phyloP scores from a whole-genome alignment of 1,284 basidiomycete species.

The Sparassis latifolia region DNA sequence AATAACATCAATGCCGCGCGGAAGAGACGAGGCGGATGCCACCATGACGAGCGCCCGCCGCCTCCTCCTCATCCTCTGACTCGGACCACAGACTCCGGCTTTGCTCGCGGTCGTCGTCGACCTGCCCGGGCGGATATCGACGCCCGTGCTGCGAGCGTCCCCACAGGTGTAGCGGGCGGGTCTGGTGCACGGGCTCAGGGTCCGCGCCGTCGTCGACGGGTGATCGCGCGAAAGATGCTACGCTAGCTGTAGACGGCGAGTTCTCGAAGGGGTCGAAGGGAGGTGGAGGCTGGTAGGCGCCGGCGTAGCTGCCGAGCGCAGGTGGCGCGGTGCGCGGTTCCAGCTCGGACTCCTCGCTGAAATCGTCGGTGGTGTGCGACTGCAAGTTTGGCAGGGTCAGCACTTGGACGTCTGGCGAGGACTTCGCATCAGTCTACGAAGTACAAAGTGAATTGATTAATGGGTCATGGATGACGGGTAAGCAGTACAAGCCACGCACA shows the following conservation, averaged over 20 bases:
- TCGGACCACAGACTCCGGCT: slow-evolving; percentile 30
- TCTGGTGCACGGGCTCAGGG: not conserved
- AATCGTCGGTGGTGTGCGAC: slow-evolving; percentile 10
- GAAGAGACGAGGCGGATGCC: slow-evolving; percentile 22
- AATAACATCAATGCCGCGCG: too few relatives aligned
- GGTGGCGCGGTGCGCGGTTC: slow-evolving; percentile 27
- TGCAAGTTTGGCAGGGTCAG: slow-evolving; percentile 7
- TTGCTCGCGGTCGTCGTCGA: slow-evolving; percentile 33
- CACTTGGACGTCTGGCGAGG: slow-evolving; percentile 6
- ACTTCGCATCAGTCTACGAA: slow-evolving; percentile 2
- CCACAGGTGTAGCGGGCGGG: slow-evolving; percentile 13
- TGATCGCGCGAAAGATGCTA: slow-evolving; percentile 17
- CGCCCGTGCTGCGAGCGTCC: slow-evolving; percentile 20
- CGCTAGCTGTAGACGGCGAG: slow-evolving; percentile 24
- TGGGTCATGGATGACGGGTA: too few relatives aligned
- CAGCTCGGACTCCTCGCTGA: not conserved
- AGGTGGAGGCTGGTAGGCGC: slow-evolving; percentile 14
- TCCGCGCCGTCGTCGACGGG: too few relatives aligned
- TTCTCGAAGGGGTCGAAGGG: slow-evolving; percentile 24
- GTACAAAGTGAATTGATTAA: not conserved
- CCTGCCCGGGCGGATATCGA: slow-evolving; percentile 28
- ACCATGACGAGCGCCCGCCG: slow-evolving; percentile 3
- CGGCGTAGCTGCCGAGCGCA: slow-evolving; percentile 12
- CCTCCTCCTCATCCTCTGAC: slow-evolving; percentile 17
- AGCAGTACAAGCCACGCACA: slow-evolving; percentile 5